phyloP scores from a whole-genome alignment of 1,284 basidiomycete species.

The Sporisorium sorghi region DNA sequence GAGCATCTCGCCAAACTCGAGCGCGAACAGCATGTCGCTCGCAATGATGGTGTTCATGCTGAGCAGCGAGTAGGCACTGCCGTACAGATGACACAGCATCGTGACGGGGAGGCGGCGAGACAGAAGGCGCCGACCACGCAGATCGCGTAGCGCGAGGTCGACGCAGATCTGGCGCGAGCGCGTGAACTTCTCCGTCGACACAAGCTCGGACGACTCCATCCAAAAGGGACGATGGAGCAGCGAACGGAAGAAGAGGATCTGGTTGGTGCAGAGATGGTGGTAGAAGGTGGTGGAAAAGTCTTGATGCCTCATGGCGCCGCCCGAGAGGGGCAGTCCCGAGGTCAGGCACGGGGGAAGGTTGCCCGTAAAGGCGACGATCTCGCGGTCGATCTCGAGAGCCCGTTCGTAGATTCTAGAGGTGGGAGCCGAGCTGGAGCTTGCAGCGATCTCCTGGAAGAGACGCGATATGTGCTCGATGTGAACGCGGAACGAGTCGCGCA shows the following conservation, averaged over 20 bases:
- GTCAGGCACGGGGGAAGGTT: constrained; percentile 33
- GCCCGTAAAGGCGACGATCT: constrained; percentile 31
- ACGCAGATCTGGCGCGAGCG: constrained; percentile 44
- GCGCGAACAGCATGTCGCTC: constrained; percentile 39
- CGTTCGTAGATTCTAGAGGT: constrained; percentile 31
- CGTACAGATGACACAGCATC: constrained; percentile 47
- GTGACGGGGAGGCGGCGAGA: constrained; percentile 41
- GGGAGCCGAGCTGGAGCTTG: constrained; percentile 34
- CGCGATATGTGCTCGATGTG: constrained; percentile 40
- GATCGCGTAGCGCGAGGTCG: constrained; percentile 36
- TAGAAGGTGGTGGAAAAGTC: constrained; percentile 48
- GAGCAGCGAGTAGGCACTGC: constrained; percentile 44
- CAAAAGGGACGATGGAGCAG: constrained; percentile 45
- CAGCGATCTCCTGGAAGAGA: constrained; percentile 46
- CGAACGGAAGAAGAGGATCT: constrained; percentile 48
- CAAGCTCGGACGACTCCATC: constrained; percentile 46
- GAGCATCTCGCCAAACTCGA: constrained; percentile 31
- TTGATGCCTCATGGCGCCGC: constrained; percentile 36
- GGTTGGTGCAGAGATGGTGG: constrained; percentile 44
- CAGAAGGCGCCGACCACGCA: constrained; percentile 36
- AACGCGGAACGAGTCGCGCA: constrained; percentile 37
- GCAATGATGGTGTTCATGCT: constrained; percentile 53
- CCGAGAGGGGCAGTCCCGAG: constrained; percentile 14
- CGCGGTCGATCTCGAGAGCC: constrained; percentile 41
- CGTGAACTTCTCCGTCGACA: constrained; percentile 25